phyloP scores from a whole-genome alignment of 2,329 filamentous ascomycete genomes.

The Fusarium dlaminii region DNA sequence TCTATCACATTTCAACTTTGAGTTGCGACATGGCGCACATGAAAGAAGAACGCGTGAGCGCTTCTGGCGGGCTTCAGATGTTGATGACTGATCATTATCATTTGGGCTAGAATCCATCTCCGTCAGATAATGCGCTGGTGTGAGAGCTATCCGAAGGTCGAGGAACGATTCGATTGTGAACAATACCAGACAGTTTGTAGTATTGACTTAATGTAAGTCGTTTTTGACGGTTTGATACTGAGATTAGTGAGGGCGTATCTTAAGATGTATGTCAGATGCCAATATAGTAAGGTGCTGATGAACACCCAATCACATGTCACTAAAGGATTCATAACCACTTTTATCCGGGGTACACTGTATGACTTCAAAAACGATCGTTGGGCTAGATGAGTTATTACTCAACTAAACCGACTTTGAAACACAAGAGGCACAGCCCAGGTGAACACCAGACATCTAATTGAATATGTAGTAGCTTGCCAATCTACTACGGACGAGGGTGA shows the following conservation, averaged over 20 bases:
- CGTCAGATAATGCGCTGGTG: background rate
- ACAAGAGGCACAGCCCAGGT: background rate
- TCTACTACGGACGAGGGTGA: background rate
- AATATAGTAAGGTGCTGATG: too few relatives aligned
- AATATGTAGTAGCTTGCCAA: background rate
- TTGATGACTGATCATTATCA: conserved; percentile 30
- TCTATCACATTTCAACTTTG: conserved; percentile 68
- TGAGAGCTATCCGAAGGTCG: background rate
- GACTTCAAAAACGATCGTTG: background rate
- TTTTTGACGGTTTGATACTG: background rate
- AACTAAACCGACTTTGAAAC: background rate
- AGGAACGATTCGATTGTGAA: too few relatives aligned
- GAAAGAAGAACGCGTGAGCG: conserved; percentile 61
- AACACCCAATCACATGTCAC: background rate
- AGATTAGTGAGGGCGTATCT: background rate
- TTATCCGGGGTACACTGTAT: background rate
- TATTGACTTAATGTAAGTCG: background rate
- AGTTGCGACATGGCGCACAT: conserved; percentile 61
- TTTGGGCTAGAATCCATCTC: conserved; percentile 36
- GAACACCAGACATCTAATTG: background rate
- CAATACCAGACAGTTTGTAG: background rate
- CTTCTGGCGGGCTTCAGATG: conserved; percentile 47
- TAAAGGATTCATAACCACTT: background rate
- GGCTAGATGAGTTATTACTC: background rate
- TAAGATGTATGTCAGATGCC: background rate